phyloP scores from a whole-genome alignment of 371 early-diverging fungal genomes.

The Mucor sp. region DNA sequence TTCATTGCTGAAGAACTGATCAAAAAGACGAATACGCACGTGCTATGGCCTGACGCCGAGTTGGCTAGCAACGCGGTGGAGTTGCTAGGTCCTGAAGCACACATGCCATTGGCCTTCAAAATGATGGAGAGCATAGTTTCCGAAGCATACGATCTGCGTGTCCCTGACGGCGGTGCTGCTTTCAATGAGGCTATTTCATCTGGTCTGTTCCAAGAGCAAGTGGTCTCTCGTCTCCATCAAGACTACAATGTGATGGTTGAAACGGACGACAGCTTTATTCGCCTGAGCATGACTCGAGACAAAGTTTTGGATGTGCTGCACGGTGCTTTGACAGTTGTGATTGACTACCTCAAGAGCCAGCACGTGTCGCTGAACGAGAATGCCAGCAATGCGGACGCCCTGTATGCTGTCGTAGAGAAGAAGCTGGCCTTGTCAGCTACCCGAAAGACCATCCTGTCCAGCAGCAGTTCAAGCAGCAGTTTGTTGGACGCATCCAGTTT shows the following conservation, averaged over 20 bases:
- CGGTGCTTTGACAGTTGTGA: constrained; percentile 8
- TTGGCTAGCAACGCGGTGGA: constrained; percentile 39
- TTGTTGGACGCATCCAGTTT: neutral
- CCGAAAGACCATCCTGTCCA: neutral
- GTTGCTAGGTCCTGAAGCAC: constrained; percentile 46
- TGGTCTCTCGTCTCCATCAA: neutral
- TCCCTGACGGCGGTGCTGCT: constrained; percentile 12
- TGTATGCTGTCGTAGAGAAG: constrained; percentile 9
- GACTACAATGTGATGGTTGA: constrained; percentile 8
- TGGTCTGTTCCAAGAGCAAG: constrained; percentile 5
- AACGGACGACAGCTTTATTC: constrained; percentile 6
- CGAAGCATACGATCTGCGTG: constrained; percentile 39
- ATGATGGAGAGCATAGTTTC: constrained; percentile 44
- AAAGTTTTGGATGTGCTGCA: neutral
- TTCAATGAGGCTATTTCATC: neutral
- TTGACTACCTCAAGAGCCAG: constrained; percentile 16
- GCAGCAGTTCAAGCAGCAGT: constrained; percentile 5
- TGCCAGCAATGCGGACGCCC: neutral
- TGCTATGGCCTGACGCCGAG: constrained; percentile 59
- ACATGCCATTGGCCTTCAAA: constrained; percentile 35
- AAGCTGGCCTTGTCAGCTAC: neutral
- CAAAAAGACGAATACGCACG: constrained; percentile 54
- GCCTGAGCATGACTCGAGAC: constrained; percentile 8
- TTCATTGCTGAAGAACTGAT: constrained; percentile 47
- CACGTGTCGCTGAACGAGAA: constrained; percentile 13